These are phyloP conservation scores for Aphanomyces cochlioides DNA, from an alignment of 352 stramenopile species.

Conservation along the genomic window DNA sequence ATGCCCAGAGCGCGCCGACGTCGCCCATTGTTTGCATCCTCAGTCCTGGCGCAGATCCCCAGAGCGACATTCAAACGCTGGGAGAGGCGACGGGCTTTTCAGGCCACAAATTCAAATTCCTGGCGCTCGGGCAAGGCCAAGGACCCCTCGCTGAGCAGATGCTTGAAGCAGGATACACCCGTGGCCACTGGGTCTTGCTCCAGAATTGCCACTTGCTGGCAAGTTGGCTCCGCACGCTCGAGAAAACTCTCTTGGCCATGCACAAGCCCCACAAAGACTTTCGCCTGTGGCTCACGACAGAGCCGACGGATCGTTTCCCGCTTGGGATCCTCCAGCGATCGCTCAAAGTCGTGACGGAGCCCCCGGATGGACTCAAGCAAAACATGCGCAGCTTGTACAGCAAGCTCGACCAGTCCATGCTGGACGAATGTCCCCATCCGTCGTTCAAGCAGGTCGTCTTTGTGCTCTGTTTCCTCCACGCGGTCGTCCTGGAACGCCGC, in stretches of 20 bases:
- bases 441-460: conserved; percentile 93
- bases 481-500: conserved; percentile 91
- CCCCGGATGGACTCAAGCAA: conserved; percentile 93
- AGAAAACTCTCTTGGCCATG: conserved; percentile 91
- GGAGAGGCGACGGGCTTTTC: conserved; percentile 90
- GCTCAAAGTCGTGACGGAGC: conserved; percentile 95
- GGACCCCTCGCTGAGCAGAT: conserved; percentile 92
- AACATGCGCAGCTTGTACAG: conserved; percentile 94
- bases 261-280: conserved; percentile 93
- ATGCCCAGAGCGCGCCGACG: conserved; percentile 77
- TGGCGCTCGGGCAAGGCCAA: conserved; percentile 93
- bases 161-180: conserved; percentile 84
- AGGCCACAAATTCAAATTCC: conserved; percentile 88
- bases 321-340: conserved; percentile 93
- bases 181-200: conserved; percentile 89
- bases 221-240: conserved; percentile 90
- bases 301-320: conserved; percentile 93
- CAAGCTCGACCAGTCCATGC: conserved; percentile 85
- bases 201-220: conserved; percentile 95
- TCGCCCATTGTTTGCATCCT: conserved; percentile 95
- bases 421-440: conserved; percentile 91
- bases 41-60: conserved; percentile 90
- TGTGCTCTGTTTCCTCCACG: conserved; percentile 94
- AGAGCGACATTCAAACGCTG: conserved; percentile 92
- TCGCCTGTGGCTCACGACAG: conserved; percentile 93